These are phyloP conservation scores for Komagataella populi DNA, from an alignment of 805 yeast species.

Conservation along the genomic window DNA sequence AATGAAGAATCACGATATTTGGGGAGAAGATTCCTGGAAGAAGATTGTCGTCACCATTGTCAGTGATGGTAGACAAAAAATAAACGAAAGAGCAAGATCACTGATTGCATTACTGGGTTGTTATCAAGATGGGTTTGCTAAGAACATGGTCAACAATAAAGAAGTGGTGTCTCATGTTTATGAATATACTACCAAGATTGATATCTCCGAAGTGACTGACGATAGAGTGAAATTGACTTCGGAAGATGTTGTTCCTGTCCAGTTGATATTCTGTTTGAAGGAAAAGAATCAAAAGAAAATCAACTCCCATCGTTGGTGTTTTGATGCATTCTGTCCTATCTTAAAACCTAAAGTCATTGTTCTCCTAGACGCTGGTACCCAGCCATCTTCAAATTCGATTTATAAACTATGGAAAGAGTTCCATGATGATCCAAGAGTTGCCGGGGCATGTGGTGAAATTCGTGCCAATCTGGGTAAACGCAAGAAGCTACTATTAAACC, in stretches of 20 bases:
- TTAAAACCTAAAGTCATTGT: constrained; percentile 75
- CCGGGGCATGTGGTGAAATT: constrained; percentile 98
- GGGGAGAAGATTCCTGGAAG: constrained; percentile 98
- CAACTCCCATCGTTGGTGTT: constrained; percentile 94
- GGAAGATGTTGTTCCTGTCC: constrained; percentile 65
- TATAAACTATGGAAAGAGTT: constrained; percentile 87
- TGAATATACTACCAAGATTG: constrained; percentile 88
- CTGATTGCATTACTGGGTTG: constrained; percentile 79
- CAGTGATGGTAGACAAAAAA: constrained; percentile 82
- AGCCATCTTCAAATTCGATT: constrained; percentile 73
- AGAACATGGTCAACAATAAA: constrained; percentile 72
- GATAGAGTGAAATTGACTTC: constrained; percentile 55
- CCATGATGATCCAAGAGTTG: constrained; percentile 59
- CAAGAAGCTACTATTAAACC: constrained; percentile 45
- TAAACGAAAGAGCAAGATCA: constrained; percentile 67
- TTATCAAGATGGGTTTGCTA: constrained; percentile 93
- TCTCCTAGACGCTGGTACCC: constrained; percentile 88
- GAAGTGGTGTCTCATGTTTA: constrained; percentile 79
- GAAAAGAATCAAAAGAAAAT: constrained; percentile 84
- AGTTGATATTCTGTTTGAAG: constrained; percentile 77
- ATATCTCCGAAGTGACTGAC: constrained; percentile 53
- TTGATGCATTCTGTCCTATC: constrained; percentile 80
- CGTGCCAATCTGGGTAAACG: constrained; percentile 64
- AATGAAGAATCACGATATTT: constrained; percentile 45
- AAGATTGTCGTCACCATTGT: constrained; percentile 82